phyloP scores from a whole-genome alignment of 2,329 filamentous ascomycete genomes.

The Myriosclerotinia scirpicola region DNA sequence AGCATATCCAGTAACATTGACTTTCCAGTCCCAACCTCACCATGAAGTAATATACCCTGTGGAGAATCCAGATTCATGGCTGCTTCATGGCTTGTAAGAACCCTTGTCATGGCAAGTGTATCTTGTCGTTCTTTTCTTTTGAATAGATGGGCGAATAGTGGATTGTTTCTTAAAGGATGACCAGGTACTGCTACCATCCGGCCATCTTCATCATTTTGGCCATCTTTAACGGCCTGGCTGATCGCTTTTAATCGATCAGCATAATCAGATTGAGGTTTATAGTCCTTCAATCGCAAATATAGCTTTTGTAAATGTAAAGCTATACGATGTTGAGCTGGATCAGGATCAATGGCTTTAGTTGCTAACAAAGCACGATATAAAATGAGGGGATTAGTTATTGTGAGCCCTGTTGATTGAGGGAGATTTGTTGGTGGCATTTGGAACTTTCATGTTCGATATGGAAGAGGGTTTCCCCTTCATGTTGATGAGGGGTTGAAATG shows the following conservation, averaged over 20 bases:
- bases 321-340: constrained; percentile 69
- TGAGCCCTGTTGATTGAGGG: constrained; percentile 48
- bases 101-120: constrained; percentile 63
- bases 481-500: constrained; percentile 7
- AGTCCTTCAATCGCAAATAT: constrained; percentile 74
- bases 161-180: constrained; percentile 59
- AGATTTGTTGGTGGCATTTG: constrained; percentile 40
- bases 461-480: not conserved
- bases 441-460: constrained; percentile 21
- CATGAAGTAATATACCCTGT: constrained; percentile 72
- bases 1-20: constrained; percentile 82
- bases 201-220: constrained; percentile 39
- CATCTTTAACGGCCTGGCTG: constrained; percentile 45
- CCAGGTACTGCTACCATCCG: constrained; percentile 50
- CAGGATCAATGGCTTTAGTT: constrained; percentile 61
- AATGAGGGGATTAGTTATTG: constrained; percentile 71
- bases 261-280: constrained; percentile 71
- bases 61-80: constrained; percentile 72
- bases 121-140: constrained; percentile 54
- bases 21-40: constrained; percentile 81
- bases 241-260: constrained; percentile 63
- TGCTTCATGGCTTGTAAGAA: constrained; percentile 68
- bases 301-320: constrained; percentile 76
- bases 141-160: constrained; percentile 60
- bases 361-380: constrained; percentile 72